Evolutionary conservation across 371 early-diverging fungal genomes (phyloP).

Genomic region (Mortierella sp.): DNA sequence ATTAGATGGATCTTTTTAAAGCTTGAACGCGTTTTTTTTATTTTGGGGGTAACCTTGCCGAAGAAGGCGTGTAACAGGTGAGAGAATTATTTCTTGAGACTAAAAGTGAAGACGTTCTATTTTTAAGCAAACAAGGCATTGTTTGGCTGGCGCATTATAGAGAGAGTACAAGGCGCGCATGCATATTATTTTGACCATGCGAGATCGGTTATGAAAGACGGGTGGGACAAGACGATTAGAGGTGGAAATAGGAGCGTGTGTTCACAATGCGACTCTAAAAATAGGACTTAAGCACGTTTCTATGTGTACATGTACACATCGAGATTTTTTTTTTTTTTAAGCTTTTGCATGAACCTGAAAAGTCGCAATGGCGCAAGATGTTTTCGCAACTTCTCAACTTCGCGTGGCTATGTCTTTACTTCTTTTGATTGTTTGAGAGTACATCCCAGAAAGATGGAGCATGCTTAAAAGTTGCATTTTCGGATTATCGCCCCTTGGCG

Average conservation of each 20-base stretch:
- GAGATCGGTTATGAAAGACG: background rate
- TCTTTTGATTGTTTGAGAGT: too few species aligned
- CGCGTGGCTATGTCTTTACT: constrained; percentile 1
- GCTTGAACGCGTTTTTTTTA: background rate
- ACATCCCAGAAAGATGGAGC: background rate
- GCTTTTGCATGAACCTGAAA: background rate
- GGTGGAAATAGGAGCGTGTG: background rate
- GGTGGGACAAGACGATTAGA: background rate
- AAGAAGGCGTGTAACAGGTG: too few species aligned
- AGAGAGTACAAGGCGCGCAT: too few species aligned
- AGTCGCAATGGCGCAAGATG: too few species aligned
- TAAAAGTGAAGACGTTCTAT: too few species aligned
- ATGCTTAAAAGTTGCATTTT: constrained; percentile 19
- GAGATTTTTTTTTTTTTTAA: constrained; percentile 1
- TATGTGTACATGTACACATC: background rate
- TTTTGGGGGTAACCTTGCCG: too few species aligned
- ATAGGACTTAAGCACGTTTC: background rate
- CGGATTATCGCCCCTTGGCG: constrained; percentile 29
- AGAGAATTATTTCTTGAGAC: too few species aligned
- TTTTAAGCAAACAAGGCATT: too few species aligned
- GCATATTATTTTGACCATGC: too few species aligned
- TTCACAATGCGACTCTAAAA: background rate
- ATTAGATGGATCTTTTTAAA: background rate
- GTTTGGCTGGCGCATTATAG: too few species aligned
- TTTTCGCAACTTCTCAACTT: too few species aligned